Percentiles rank a stretch among this genome's conserved stretches.
Evolutionary conservation across 768 basidiomycete species (phyloP).

Genomic region (Lactarius sp.): DNA sequence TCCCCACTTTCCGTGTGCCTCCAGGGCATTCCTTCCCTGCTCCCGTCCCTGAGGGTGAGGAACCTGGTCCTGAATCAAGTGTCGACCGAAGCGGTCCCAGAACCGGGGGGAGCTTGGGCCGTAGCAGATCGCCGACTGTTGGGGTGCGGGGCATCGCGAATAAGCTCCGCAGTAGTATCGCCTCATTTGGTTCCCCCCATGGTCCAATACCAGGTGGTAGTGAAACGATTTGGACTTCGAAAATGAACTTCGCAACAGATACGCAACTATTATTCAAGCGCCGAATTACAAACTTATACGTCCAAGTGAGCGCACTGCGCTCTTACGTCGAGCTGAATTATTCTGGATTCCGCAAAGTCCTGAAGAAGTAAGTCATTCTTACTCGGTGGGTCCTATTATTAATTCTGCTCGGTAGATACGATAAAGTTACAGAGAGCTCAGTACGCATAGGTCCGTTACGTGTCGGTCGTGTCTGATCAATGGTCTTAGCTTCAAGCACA

Average conservation of each 20-base stretch:
- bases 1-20: slow-evolving; percentile 20
- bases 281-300: slow-evolving; percentile 76
- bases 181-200: slow-evolving; percentile 45
- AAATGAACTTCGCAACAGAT: slow-evolving; percentile 77
- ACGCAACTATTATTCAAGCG: slow-evolving; percentile 85
- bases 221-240: slow-evolving; percentile 70
- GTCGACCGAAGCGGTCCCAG: background rate
- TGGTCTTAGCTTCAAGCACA: slow-evolving; percentile 59
- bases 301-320: slow-evolving; percentile 66
- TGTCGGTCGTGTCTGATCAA: background rate
- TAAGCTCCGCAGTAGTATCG: slow-evolving; percentile 45
- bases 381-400: slow-evolving; percentile 6
- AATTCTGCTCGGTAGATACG: slow-evolving; percentile 54
- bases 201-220: slow-evolving; percentile 31
- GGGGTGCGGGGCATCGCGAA: slow-evolving; percentile 31
- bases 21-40: slow-evolving; percentile 14
- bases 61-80: slow-evolving; percentile 6
- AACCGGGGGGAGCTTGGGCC: slow-evolving; percentile 6
- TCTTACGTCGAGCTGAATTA: slow-evolving; percentile 91
- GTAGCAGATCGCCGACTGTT: slow-evolving; percentile 22
- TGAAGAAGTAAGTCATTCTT: slow-evolving; percentile 74
- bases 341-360: slow-evolving; percentile 89
- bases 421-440: slow-evolving; percentile 83
- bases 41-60: slow-evolving; percentile 22
- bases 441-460: slow-evolving; percentile 31